Conservation (phyloP, 2,329 filamentous ascomycete genomes). For the Taxawa tesnikishii region DNA sequence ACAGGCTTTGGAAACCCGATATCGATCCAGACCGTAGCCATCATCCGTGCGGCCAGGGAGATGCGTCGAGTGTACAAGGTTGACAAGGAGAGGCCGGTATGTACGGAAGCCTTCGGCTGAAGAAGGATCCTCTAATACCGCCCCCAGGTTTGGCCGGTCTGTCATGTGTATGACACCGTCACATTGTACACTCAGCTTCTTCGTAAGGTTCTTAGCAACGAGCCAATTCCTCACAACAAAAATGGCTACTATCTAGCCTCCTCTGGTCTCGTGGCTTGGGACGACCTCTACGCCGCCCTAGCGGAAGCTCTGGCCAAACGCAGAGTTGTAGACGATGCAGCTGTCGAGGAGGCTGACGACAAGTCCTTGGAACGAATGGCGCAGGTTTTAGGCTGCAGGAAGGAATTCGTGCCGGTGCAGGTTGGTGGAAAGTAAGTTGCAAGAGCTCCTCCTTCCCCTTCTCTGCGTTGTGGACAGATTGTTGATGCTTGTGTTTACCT, state of each 20-base stretch:
- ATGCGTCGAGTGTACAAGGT: slow-evolving; percentile 29
- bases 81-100: slow-evolving; percentile 25
- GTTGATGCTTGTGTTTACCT: slow-evolving; percentile 1
- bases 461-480: slow-evolving; percentile 9
- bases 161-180: slow-evolving; percentile 37
- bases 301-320: slow-evolving; percentile 28
- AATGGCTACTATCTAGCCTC: slow-evolving; percentile 40
- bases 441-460: too few relatives aligned
- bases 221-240: slow-evolving; percentile 26
- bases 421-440: slow-evolving; percentile 33
- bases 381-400: slow-evolving; percentile 21
- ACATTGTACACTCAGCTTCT: slow-evolving; percentile 34
- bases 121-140: not conserved
- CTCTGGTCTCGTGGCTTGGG: slow-evolving; percentile 37
- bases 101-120: slow-evolving; percentile 5
- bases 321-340: slow-evolving; percentile 24
- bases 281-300: slow-evolving; percentile 37
- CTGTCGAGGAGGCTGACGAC: slow-evolving; percentile 24
- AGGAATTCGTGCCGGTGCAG: slow-evolving; percentile 26
- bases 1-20: slow-evolving; percentile 39
- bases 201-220: slow-evolving; percentile 28
- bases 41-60: slow-evolving; percentile 33
- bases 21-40: slow-evolving; percentile 39
- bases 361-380: slow-evolving; percentile 29
- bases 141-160: slow-evolving; percentile 39